Conservation (phyloP, 441 rosid species). For the Populus trichocarpa region DNA sequence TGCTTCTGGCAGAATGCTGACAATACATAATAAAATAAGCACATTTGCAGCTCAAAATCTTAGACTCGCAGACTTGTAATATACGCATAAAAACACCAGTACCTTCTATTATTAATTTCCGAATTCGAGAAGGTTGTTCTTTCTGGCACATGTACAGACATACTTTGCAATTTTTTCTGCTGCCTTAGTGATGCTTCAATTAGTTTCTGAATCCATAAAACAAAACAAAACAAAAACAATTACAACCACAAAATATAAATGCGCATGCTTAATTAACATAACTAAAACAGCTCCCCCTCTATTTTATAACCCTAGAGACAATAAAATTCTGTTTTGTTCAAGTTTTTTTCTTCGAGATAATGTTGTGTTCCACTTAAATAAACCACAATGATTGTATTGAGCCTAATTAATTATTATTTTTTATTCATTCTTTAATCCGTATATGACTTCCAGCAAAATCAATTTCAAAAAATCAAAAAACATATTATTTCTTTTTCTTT, state of each 20-base stretch:
- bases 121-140: slow-evolving; percentile 39
- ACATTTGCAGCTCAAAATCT: slow-evolving; percentile 2
- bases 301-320: background rate
- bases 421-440: background rate
- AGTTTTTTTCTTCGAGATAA: background rate
- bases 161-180: slow-evolving; percentile 67
- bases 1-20: slow-evolving; percentile 46
- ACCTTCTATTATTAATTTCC: slow-evolving; percentile 44
- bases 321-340: background rate
- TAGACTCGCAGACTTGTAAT: background rate
- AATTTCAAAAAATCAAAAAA: background rate
- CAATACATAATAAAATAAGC: background rate
- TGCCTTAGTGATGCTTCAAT: slow-evolving; percentile 66
- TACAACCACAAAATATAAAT: background rate
- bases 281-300: background rate
- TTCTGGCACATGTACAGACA: slow-evolving; percentile 53
- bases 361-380: background rate
- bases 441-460: background rate
- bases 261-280: background rate
- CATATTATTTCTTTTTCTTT: no score
- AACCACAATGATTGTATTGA: background rate
- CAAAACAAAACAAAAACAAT: background rate
- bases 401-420: background rate
- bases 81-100: background rate
- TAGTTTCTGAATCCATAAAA: slow-evolving; percentile 53